A percentile compares a stretch with the other conserved stretches of the same genome.
These are phyloP conservation scores for Rhizopogon sp. DNA, from an alignment of 768 basidiomycete species.

Conservation along the genomic window DNA sequence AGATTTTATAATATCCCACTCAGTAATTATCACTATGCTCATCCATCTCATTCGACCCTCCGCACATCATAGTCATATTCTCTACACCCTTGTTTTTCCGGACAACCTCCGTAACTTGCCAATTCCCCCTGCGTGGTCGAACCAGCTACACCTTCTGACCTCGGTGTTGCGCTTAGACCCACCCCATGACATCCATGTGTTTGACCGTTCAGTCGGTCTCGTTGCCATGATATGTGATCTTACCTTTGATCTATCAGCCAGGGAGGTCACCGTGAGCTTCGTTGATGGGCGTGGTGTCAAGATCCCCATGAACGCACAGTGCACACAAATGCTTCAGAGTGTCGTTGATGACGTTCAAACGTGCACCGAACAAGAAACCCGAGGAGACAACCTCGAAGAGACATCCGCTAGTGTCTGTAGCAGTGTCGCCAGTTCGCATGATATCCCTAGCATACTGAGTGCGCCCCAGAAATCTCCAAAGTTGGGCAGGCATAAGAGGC, in stretches of 20 bases:
- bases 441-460: constrained; percentile 3
- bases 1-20: constrained; percentile 18
- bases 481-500: constrained; percentile 55
- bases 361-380: constrained; percentile 33
- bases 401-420: constrained; percentile 16
- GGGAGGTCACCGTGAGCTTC: constrained; percentile 48
- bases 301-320: constrained; percentile 40
- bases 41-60: constrained; percentile 45
- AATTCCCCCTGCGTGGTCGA: constrained; percentile 48
- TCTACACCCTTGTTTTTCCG: constrained; percentile 54
- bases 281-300: constrained; percentile 49
- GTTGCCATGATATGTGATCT: constrained; percentile 53
- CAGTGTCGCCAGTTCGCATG: constrained; percentile 12
- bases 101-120: constrained; percentile 29
- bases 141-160: constrained; percentile 45
- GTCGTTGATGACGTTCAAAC: constrained; percentile 51
- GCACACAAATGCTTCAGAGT: constrained; percentile 40
- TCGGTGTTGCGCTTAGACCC: constrained; percentile 47
- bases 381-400: constrained; percentile 26
- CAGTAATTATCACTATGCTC: constrained; percentile 42
- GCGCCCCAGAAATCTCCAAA: constrained; percentile 27
- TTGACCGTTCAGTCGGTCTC: constrained; percentile 58
- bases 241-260: constrained; percentile 50
- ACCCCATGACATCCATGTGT: constrained; percentile 47
- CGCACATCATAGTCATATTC: constrained; percentile 44